A percentile compares a stretch with the other conserved stretches of the same genome.
phyloP scores from a whole-genome alignment of 257 asterid species.

The Primulina huaijiensis region DNA sequence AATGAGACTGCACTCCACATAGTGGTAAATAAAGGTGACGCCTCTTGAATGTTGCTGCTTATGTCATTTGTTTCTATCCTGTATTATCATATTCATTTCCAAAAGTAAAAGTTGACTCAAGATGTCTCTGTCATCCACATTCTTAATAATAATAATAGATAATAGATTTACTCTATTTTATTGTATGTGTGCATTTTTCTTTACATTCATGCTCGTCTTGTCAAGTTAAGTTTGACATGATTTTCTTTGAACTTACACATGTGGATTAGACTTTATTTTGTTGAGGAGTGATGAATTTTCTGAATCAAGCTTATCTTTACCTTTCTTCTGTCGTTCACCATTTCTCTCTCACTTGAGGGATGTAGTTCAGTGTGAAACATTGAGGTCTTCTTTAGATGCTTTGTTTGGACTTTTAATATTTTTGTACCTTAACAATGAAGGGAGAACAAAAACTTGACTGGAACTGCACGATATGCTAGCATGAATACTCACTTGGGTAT shows the following conservation, averaged over 20 bases:
- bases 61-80: background rate
- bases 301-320: slow-evolving; percentile 1
- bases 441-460: slow-evolving; percentile 96
- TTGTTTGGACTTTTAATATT: slow-evolving; percentile 7
- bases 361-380: background rate
- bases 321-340: background rate
- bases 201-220: slow-evolving; percentile 2
- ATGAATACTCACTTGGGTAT: slow-evolving; percentile 98
- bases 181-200: background rate
- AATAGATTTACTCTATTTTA: no score
- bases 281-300: slow-evolving; percentile 5
- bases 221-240: background rate
- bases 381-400: slow-evolving; percentile 12
- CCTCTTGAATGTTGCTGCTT: background rate
- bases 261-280: background rate
- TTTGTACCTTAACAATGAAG: slow-evolving; percentile 36
- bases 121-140: no score
- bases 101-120: background rate
- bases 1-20: background rate
- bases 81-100: background rate
- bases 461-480: slow-evolving; percentile 98
- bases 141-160: no score
- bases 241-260: slow-evolving; percentile 3
- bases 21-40: background rate
- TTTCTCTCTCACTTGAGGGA: background rate